phyloP scores from a whole-genome alignment of 495 filamentous ascomycete genomes.

The Peziza echinospora region DNA sequence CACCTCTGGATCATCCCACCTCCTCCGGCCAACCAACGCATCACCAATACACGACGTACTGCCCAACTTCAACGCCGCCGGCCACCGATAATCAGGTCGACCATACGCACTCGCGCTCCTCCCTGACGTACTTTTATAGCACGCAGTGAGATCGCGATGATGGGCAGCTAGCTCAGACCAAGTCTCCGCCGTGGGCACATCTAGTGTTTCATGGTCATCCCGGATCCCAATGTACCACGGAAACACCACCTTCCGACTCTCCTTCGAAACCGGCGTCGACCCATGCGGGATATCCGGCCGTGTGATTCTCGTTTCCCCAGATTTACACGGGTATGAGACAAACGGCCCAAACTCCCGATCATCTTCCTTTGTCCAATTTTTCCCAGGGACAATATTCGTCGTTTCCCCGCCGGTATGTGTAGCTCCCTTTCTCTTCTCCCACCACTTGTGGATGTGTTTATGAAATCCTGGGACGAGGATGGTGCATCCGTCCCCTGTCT shows the following conservation, averaged over 20 bases:
- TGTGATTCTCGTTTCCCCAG: not conserved
- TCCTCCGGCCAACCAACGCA: not conserved
- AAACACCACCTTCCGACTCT: not conserved
- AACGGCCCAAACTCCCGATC: slow-evolving; percentile 33
- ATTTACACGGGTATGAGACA: not conserved
- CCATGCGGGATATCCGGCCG: not conserved
- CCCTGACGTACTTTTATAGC: not conserved
- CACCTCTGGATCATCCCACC: not conserved
- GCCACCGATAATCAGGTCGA: not conserved
- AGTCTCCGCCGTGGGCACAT: not conserved
- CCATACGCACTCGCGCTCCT: not conserved
- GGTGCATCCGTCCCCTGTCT: not conserved
- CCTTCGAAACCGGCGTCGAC: not conserved
- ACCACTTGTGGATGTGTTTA: not conserved
- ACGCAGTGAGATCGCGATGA: not conserved
- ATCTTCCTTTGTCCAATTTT: slow-evolving; percentile 59
- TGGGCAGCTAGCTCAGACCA: not conserved
- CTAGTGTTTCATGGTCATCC: not conserved
- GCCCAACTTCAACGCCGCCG: not conserved
- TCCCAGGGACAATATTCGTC: slow-evolving; percentile 25
- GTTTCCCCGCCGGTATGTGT: not conserved
- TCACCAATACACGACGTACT: not conserved
- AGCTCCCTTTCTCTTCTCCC: not conserved
- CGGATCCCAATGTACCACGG: not conserved
- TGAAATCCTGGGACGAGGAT: not conserved